These are phyloP conservation scores for Boechera divaricarpa DNA, from an alignment of 345 rosid genomes.

Conservation along the genomic window DNA sequence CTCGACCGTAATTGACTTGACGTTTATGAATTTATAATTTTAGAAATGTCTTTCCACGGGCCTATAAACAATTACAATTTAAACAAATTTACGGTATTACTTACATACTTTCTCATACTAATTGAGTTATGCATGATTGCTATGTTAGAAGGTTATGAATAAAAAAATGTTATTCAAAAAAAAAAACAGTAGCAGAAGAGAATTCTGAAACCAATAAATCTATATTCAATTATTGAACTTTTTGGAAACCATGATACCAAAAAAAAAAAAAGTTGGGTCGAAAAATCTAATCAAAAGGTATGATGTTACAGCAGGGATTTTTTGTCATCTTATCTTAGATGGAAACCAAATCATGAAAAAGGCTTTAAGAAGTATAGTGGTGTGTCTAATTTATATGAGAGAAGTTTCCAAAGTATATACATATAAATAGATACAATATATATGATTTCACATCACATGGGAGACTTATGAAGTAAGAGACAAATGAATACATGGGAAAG, in stretches of 20 bases:
- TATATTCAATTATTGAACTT: conserved; percentile 37
- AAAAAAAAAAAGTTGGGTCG: conserved; percentile 13
- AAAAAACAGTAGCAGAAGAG: conserved; percentile 5
- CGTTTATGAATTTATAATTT: conserved; percentile 2
- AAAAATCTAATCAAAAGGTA: conserved; percentile 45
- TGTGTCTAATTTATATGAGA: conserved; percentile 49
- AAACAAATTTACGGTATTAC: not conserved
- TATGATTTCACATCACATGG: conserved; percentile 43
- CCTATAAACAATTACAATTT: not conserved
- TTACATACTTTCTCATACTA: not conserved
- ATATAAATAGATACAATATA: conserved; percentile 27
- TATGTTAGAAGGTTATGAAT: conserved; percentile 17
- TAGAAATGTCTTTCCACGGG: not conserved
- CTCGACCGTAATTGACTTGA: conserved; percentile 12
- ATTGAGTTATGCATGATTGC: conserved; percentile 1
- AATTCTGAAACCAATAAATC: conserved; percentile 15
- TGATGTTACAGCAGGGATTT: conserved; percentile 42
- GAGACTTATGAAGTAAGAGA: conserved; percentile 45
- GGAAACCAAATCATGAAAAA: conserved; percentile 45
- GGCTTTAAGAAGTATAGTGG: conserved; percentile 41
- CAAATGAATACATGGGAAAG: conserved; percentile 46
- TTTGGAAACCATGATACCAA: conserved; percentile 23
- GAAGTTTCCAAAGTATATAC: conserved; percentile 45
- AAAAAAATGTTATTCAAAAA: not conserved
- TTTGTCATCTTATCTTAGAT: conserved; percentile 46